These are phyloP conservation scores for Lithospermum erythrorhizon DNA, from an alignment of 257 asterid genomes.

Conservation along the genomic window DNA sequence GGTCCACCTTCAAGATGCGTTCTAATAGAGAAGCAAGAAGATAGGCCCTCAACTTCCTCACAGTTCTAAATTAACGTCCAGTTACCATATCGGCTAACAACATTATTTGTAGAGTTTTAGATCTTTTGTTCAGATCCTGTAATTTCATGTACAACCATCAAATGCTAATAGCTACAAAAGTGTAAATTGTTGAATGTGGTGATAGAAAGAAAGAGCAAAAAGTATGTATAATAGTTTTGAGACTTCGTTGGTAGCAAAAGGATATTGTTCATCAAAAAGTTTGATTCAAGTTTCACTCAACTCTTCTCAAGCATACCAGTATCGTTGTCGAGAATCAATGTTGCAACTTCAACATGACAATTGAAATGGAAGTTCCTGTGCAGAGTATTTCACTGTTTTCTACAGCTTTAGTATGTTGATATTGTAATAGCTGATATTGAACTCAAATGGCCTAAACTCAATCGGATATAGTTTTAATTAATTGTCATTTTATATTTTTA, in stretches of 20 bases:
- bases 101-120: constrained; percentile 5
- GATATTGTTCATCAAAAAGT: too few species aligned
- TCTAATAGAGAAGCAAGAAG: constrained; percentile 86
- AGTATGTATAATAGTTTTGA: too few species aligned
- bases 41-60: constrained; percentile 83
- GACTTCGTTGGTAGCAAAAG: too few species aligned
- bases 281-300: too few species aligned
- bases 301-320: too few species aligned
- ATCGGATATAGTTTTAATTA: too few species aligned
- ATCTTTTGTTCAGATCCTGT: constrained; percentile 5
- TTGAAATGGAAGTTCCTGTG: not conserved
- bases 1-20: constrained; percentile 98
- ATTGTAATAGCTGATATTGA: too few species aligned
- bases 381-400: not conserved
- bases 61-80: constrained; percentile 30
- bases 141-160: constrained; percentile 4
- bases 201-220: not conserved
- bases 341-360: not conserved
- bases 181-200: not conserved
- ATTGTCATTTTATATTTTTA: too few species aligned
- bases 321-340: too few species aligned
- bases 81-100: constrained; percentile 1
- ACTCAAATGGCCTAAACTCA: too few species aligned
- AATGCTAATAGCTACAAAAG: not conserved
- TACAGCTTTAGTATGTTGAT: too few species aligned